phyloP scores from a whole-genome alignment of 2,329 filamentous ascomycete genomes.

The Stachybotrys chlorohalonatus region DNA sequence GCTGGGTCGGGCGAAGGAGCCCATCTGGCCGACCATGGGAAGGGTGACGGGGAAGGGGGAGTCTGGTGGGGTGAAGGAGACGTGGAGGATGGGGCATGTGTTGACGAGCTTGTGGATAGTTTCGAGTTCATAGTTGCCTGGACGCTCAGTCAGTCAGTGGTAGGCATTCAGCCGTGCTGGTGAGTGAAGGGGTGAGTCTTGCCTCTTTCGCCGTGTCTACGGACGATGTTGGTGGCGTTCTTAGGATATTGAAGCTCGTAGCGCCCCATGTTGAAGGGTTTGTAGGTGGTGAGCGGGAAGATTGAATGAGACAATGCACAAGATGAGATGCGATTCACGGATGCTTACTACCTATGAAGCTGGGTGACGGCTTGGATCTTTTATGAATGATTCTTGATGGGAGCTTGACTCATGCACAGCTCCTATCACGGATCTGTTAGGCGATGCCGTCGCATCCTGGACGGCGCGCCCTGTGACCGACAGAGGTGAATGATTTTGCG shows the following conservation, averaged over 20 bases:
- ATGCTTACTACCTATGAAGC: too few relatives aligned
- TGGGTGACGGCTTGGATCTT: too few relatives aligned
- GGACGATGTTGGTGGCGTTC: conserved; percentile 54
- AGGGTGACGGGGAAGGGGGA: conserved; percentile 68
- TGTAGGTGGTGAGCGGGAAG: neutral
- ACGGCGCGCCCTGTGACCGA: too few relatives aligned
- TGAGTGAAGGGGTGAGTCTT: conserved; percentile 7
- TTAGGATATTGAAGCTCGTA: conserved; percentile 52
- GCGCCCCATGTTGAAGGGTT: conserved; percentile 20
- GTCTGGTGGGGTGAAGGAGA: conserved; percentile 60
- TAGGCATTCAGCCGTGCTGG: neutral
- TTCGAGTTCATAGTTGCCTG: conserved; percentile 62
- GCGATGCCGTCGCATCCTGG: neutral
- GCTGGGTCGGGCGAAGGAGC: conserved; percentile 56
- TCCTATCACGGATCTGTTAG: neutral
- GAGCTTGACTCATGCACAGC: neutral
- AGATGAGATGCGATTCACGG: too few relatives aligned
- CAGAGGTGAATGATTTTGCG: too few relatives aligned
- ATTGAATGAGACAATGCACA: neutral
- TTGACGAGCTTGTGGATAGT: conserved; percentile 72
- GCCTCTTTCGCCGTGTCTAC: conserved; percentile 58
- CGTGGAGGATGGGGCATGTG: conserved; percentile 62
- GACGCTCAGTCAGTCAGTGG: neutral
- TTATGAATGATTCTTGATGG: neutral
- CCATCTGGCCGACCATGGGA: conserved; percentile 82